Evolutionary conservation across 2,329 filamentous ascomycete genomes (phyloP).

Genomic region (Sporothrix protearum): DNA sequence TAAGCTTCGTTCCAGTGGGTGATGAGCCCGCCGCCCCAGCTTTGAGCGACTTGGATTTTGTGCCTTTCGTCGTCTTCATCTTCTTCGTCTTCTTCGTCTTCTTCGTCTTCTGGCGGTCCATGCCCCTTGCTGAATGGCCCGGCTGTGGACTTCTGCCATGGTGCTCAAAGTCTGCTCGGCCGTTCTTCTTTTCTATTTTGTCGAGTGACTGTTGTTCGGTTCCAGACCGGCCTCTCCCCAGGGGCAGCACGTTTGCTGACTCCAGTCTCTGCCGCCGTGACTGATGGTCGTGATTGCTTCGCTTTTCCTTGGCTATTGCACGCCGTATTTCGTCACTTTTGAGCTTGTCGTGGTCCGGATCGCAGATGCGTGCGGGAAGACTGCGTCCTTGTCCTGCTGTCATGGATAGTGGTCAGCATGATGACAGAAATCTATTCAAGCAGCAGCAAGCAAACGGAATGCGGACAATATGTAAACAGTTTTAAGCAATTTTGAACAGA

Average conservation of each 20-base stretch:
- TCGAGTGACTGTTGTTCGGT: background rate
- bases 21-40: background rate
- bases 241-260: background rate
- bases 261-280: background rate
- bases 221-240: background rate
- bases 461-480: background rate
- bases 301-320: background rate
- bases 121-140: background rate
- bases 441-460: too few species aligned
- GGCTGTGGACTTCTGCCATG: background rate
- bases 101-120: background rate
- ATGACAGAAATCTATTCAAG: background rate
- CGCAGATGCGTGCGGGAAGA: background rate
- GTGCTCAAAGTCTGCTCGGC: background rate
- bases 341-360: conserved; percentile 19
- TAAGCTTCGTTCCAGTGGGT: too few species aligned
- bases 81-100: background rate
- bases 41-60: background rate
- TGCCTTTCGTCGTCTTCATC: background rate
- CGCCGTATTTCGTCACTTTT: conserved; percentile 19
- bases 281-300: background rate
- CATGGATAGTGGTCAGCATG: background rate
- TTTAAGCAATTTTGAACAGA: background rate
- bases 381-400: background rate
- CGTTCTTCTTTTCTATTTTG: background rate